Evolutionary conservation across 2,329 filamentous ascomycete species (phyloP), one percentile per base, ranked within the genome.

Genomic region (Colletotrichum lindemuthianum): DNA sequence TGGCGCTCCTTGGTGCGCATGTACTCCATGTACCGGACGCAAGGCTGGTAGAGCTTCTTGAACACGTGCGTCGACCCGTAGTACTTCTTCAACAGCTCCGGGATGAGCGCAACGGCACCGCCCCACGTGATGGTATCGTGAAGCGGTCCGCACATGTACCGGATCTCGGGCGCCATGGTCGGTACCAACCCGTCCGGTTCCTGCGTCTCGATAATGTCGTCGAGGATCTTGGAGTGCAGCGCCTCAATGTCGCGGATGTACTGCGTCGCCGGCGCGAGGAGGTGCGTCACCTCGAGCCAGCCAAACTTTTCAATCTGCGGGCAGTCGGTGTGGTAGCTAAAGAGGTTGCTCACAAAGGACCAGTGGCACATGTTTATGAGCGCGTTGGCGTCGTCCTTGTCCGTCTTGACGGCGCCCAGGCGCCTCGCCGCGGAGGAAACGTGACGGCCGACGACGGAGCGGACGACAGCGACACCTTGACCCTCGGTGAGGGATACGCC

Each of bases 251-350:
- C 79, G 7, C 78, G 76, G 24, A 81, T 75, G 55, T 82, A 82
- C 58, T 82, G 80, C 1, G 79, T 81, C 0, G 78, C 76, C 0
- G 79, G 78, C 12, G 77, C 77, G 6, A 82, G 78, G 10, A 83
- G 71, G 56, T 79, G 77, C 1, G 80, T 81, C 6, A 82, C 80
- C 68, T 83, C 81, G 0, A 82, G 74, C 80, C 81, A 82, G 1
- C 78, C 80, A 45, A 82, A 82, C 63, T 83, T 82, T 67, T 82
- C 78, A 39, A 81, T 79, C 65, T 80, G 78, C 6, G 78, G 78
- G 59, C 79, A 81, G 67, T 83, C 80, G 2, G 81, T 82, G 63
- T 82, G 81, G 68, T 82, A 82, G 58, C 77, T 80, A 66, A 79
- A 80, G 13, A 80, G 71, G 65, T 80, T 80, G 49, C 73, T 76